phyloP scores from a whole-genome alignment of 768 basidiomycete species.

The Astraeus odoratus region DNA sequence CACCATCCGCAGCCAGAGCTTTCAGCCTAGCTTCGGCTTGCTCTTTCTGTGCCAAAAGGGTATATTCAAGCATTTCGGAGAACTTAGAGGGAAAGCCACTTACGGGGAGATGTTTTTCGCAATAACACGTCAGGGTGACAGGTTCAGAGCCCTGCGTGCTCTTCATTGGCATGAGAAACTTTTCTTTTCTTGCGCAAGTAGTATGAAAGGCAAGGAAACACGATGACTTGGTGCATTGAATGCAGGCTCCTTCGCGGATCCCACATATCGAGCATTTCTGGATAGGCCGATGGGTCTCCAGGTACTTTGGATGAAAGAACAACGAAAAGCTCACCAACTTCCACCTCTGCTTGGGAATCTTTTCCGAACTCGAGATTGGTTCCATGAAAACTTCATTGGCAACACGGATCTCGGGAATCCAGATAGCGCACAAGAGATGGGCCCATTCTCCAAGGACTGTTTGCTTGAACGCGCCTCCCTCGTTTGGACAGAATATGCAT shows the following conservation, averaged over 20 bases:
- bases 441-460: slow-evolving; percentile 91
- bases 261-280: slow-evolving; percentile 63
- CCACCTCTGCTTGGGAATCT: slow-evolving; percentile 87
- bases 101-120: slow-evolving; percentile 89
- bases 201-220: slow-evolving; percentile 94
- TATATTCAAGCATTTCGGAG: not conserved
- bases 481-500: slow-evolving; percentile 93
- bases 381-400: slow-evolving; percentile 98
- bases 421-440: slow-evolving; percentile 93
- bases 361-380: slow-evolving; percentile 85
- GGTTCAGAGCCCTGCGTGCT: slow-evolving; percentile 68
- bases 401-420: slow-evolving; percentile 91
- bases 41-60: slow-evolving; percentile 43
- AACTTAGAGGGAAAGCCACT: slow-evolving; percentile 17
- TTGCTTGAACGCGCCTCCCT: slow-evolving; percentile 98
- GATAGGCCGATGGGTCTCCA: slow-evolving; percentile 7
- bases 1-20: slow-evolving; percentile 40
- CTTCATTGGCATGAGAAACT: slow-evolving; percentile 83
- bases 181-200: slow-evolving; percentile 87
- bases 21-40: slow-evolving; percentile 58
- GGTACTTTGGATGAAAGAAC: not conserved
- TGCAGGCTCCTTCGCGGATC: slow-evolving; percentile 73
- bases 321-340: slow-evolving; percentile 61
- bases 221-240: slow-evolving; percentile 86
- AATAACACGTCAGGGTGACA: slow-evolving; percentile 69